Evolutionary conservation across 805 yeast genomes (phyloP).

Genomic region (Pichia deserticola): DNA sequence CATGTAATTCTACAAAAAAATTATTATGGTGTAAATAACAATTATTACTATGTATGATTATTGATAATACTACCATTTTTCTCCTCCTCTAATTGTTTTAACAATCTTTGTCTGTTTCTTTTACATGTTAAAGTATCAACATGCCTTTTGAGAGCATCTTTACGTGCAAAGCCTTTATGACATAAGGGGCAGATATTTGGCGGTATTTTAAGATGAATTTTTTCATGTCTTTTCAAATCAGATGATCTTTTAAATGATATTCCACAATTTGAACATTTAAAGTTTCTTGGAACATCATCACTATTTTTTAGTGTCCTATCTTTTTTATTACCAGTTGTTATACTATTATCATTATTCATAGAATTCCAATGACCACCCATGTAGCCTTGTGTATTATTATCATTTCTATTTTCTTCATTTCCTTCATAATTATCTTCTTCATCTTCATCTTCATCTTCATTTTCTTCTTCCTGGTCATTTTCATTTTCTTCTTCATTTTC

Average conservation of each 20-base stretch:
- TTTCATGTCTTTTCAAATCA: conserved; percentile 67
- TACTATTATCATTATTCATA: not conserved
- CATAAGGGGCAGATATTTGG: conserved; percentile 72
- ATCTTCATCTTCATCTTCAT: not conserved
- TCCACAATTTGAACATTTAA: conserved; percentile 52
- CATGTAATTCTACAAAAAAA: too few species aligned
- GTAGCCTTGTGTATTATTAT: not conserved
- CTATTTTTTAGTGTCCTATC: not conserved
- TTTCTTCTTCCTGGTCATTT: not conserved
- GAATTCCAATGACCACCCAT: not conserved
- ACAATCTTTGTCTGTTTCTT: conserved; percentile 54
- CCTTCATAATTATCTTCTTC: not conserved
- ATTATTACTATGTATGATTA: too few species aligned
- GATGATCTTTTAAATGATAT: conserved; percentile 60
- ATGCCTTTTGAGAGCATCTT: conserved; percentile 76
- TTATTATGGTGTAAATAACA: too few species aligned
- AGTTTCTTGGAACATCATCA: conserved; percentile 11
- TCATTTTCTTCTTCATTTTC: not conserved
- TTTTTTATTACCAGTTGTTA: not conserved
- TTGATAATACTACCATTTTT: not conserved
- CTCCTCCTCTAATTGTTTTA: conserved; percentile 10
- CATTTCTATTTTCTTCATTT: not conserved
- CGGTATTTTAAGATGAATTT: conserved; percentile 62
- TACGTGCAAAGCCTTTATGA: conserved; percentile 78
- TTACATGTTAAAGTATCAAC: conserved; percentile 67